These are phyloP conservation scores for Bacterosira constricta DNA, from an alignment of 108 stramenopile species.

Conservation along the genomic window DNA sequence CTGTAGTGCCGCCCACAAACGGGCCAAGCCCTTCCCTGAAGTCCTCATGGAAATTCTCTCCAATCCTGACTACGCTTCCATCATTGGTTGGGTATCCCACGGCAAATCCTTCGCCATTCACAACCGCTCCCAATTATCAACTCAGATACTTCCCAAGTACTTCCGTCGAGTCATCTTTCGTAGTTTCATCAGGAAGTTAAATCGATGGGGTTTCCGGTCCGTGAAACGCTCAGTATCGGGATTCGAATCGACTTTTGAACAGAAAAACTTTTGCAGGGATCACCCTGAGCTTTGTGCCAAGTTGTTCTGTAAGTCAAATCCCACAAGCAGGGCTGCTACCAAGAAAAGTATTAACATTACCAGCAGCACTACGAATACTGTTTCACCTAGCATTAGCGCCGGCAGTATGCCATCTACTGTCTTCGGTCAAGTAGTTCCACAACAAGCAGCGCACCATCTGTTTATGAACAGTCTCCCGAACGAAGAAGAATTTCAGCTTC, in stretches of 20 bases:
- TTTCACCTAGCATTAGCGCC: too few species aligned
- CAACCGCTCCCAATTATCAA: conserved; percentile 72
- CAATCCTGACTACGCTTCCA: conserved; percentile 1
- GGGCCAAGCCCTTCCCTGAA: conserved; percentile 8
- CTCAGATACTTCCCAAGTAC: conserved; percentile 73
- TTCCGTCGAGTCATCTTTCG: conserved; percentile 88
- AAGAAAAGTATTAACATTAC: too few species aligned
- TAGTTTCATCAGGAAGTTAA: conserved; percentile 86
- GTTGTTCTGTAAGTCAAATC: conserved; percentile 45
- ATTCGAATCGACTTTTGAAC: conserved; percentile 79
- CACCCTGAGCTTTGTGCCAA: conserved; percentile 62
- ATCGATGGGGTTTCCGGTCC: conserved; percentile 49
- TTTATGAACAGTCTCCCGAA: too few species aligned
- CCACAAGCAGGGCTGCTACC: too few species aligned
- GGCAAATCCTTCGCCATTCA: conserved; percentile 80
- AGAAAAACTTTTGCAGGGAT: conserved; percentile 67
- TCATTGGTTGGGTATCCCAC: conserved; percentile 65
- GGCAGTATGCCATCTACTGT: too few species aligned
- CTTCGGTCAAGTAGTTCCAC: too few species aligned
- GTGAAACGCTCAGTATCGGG: background rate
- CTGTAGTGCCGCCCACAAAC: background rate
- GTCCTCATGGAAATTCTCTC: conserved; percentile 17
- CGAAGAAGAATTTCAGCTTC: too few species aligned
- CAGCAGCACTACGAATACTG: too few species aligned
- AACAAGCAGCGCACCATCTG: too few species aligned